Evolutionary conservation across 2,329 filamentous ascomycete genomes (phyloP), one percentile per base, ranked within the genome.

Genomic region (Colletotrichum spinosum): DNA sequence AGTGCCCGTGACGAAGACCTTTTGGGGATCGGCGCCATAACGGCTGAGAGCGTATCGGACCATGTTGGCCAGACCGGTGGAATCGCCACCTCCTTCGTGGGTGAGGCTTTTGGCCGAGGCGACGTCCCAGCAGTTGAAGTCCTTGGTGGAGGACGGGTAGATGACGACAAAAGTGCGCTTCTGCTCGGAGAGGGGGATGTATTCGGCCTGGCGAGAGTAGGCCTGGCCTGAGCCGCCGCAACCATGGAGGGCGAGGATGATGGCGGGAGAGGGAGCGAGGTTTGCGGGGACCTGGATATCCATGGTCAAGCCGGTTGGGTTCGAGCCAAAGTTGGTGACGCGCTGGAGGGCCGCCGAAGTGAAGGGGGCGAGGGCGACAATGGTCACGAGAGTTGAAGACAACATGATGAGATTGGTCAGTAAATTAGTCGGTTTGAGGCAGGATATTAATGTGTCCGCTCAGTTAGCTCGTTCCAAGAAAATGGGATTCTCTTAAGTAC

Each of bases 101-200:
- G 77, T 80, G 1, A 86, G 74, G 1, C 80, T 78, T n/a, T 52
- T 55, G 5, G 75, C 70, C 15, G 77, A 81, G 12, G 79, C 78
- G 6, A 86, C 83, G 67, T 86, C 84, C 83, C 83, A 86, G 72
- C 84, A 86, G 63, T 71, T 71, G 55, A 38, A 70, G 55, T 66
- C 69, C 34, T 60, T 69, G 48, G 52, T 71, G 41, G 66, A 71
- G 45, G 53, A 59, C 2, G 76, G 75, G 53, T 74, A 77, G 55
- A 75, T 73, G 15, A 73, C 51, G 53, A 87, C 82, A 73, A 83
- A 85, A 8, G 34, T 64, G 15, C 81, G 80, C 52, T 81, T 76
- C 15, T 73, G 68, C 48, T 84, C 83, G 3, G 83, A 80, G 17
- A 48, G 46, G 2, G 67, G n/a, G 7, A 60, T 55, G 25, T 66